A percentile compares a stretch with the other conserved stretches of the same genome.
These are phyloP conservation scores for Lagenidium sp. DNA, from an alignment of 352 stramenopile genomes.

Conservation along the genomic window DNA sequence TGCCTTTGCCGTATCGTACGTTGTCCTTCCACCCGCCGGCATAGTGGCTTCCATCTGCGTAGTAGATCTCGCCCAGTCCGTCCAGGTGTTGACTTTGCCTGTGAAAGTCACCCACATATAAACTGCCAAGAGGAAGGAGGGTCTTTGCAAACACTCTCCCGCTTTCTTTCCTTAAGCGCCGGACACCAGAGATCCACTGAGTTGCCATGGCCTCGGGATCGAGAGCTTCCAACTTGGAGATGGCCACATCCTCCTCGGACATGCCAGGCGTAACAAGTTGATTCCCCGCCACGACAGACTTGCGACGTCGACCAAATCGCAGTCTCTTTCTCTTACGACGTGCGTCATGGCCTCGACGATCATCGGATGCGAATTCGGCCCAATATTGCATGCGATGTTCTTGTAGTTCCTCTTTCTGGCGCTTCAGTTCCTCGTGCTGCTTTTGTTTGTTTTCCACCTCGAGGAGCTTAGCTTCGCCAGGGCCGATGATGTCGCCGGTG, in stretches of 20 bases:
- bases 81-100: slow-evolving; percentile 36
- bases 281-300: neutral
- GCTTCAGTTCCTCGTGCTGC: slow-evolving; percentile 26
- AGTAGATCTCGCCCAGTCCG: slow-evolving; percentile 81
- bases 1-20: slow-evolving; percentile 52
- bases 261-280: neutral
- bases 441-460: slow-evolving; percentile 32
- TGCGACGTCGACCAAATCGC: slow-evolving; percentile 22
- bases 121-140: slow-evolving; percentile 44
- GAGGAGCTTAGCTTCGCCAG: slow-evolving; percentile 44
- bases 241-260: slow-evolving; percentile 4
- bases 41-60: slow-evolving; percentile 77
- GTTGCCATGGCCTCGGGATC: slow-evolving; percentile 6
- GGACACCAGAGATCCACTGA: slow-evolving; percentile 35
- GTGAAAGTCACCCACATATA: slow-evolving; percentile 73
- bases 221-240: slow-evolving; percentile 5
- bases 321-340: slow-evolving; percentile 18
- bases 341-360: slow-evolving; percentile 11
- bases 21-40: slow-evolving; percentile 71
- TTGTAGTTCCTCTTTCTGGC: slow-evolving; percentile 46
- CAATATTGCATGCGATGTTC: slow-evolving; percentile 60
- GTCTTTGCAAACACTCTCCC: slow-evolving; percentile 49
- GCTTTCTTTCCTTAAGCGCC: slow-evolving; percentile 4
- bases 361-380: slow-evolving; percentile 29
- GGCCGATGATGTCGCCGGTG: slow-evolving; percentile 49